Evolutionary conservation across 2,329 filamentous ascomycete species (phyloP), one percentile per base, ranked within the genome.

Genomic region (Ophiostoma ulmi): DNA sequence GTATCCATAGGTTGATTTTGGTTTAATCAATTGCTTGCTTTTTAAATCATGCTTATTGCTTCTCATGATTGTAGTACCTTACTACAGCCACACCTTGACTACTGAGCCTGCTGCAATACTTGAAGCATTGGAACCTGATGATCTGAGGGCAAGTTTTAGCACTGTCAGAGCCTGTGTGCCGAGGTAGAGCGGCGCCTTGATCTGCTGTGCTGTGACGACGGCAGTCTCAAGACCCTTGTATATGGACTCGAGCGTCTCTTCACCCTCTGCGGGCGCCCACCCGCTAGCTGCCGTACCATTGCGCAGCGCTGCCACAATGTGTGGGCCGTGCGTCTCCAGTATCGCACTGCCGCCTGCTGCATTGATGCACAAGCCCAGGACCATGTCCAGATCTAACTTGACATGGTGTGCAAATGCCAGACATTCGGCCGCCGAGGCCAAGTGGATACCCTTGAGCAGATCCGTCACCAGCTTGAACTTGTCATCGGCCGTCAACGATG

Each of bases 361-460:
- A 71, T 83, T 81, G 73, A 81, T 75, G 73, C 81, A 84, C 67
- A 84, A 78, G 48, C 81, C 80, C 66, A 80, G 79, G 1, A 83
- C 79, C 75, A 83, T 81, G 52, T 83, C 80, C 22, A 84, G 77
- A 61, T 83, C 81, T 44, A 84, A 77, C 2, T 78, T 78, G 36
- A 83, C 80, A 69, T 75, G 75, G 22, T 77, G 76, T 2, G 81
- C 80, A 72, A 83, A 82, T 0, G 81, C 78, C 17, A 84, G 76
- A 1, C 80, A 76, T 75, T 84, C 82, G 3, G 79, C 81, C 1
- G 81, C 80, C 0, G 81, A 77, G 72, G 79, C 81, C 58, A 83
- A 78, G 71, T 82, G 80, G 71, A 84, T 81, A 13, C 81, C 82
- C 72, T 78, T 78, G 52, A 83, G 78, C 63, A 84, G 74, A 36